A percentile compares a stretch with the other conserved stretches of the same genome.
phyloP scores from a whole-genome alignment of 108 stramenopile genomes.

The Fragilariopsis cylindrus region DNA sequence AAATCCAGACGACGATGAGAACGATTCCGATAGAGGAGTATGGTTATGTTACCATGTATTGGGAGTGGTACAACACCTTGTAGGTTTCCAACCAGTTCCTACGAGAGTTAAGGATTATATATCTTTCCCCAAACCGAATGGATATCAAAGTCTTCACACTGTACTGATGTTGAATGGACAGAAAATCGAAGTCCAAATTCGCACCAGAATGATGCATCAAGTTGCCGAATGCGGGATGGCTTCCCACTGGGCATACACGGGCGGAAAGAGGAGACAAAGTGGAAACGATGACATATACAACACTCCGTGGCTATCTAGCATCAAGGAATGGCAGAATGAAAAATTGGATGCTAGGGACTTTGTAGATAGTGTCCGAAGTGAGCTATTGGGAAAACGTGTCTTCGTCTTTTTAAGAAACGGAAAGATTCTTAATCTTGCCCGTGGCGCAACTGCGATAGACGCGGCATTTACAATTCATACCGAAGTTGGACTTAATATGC shows the following conservation, averaged over 20 bases:
- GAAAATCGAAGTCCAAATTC: slow-evolving; percentile 94
- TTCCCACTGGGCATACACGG: slow-evolving; percentile 89
- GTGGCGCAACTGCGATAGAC: slow-evolving; percentile 89
- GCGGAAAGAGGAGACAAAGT: slow-evolving; percentile 49
- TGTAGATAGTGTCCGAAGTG: slow-evolving; percentile 83
- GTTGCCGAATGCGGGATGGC: slow-evolving; percentile 96
- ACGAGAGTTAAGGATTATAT: slow-evolving; percentile 95
- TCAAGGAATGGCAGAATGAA: slow-evolving; percentile 92
- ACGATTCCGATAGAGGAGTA: slow-evolving; percentile 68
- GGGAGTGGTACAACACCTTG: slow-evolving; percentile 87
- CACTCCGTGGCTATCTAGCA: slow-evolving; percentile 86
- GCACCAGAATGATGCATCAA: slow-evolving; percentile 91
- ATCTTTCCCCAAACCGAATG: slow-evolving; percentile 92
- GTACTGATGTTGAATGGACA: slow-evolving; percentile 86
- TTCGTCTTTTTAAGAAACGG: slow-evolving; percentile 91
- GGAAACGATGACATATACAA: slow-evolving; percentile 59
- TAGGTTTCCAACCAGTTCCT: slow-evolving; percentile 87
- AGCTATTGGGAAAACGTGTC: slow-evolving; percentile 88
- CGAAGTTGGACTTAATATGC: slow-evolving; percentile 88
- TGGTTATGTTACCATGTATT: slow-evolving; percentile 95
- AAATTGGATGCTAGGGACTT: slow-evolving; percentile 77
- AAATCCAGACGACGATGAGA: slow-evolving; percentile 42
- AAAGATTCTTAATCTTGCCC: slow-evolving; percentile 87
- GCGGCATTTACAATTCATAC: slow-evolving; percentile 92
- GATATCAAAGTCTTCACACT: slow-evolving; percentile 92